A percentile compares a stretch with the other conserved stretches of the same genome.
Evolutionary conservation across 2,329 filamentous ascomycete genomes (phyloP).

Genomic region (Aspergillus niger): DNA sequence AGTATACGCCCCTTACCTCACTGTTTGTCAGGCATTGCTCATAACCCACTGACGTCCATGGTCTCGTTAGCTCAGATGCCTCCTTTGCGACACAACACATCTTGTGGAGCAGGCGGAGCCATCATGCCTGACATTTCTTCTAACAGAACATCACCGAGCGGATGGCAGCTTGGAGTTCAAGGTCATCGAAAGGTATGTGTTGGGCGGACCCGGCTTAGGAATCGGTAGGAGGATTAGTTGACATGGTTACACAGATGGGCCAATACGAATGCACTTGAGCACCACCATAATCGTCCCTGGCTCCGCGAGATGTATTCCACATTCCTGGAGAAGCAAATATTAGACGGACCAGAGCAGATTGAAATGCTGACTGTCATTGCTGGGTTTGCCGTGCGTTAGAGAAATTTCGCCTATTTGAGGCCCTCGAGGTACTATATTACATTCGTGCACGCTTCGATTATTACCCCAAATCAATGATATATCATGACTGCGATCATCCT

Average conservation of each 20-base stretch:
- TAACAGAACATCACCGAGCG: background rate
- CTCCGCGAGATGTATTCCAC: constrained; percentile 3
- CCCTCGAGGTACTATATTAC: background rate
- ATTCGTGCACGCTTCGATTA: no score
- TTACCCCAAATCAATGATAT: no score
- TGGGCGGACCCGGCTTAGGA: no score
- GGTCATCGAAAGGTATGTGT: constrained; percentile 1
- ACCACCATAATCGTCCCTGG: constrained; percentile 5
- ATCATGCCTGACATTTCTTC: constrained; percentile 3
- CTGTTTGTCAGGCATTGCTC: no score
- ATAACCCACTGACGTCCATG: background rate
- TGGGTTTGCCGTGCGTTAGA: constrained; percentile 2
- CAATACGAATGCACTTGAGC: background rate
- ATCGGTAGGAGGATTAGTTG: background rate
- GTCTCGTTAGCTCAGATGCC: background rate
- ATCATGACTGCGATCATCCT: no score
- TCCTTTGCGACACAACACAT: background rate
- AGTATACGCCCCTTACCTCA: background rate
- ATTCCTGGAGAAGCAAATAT: background rate
- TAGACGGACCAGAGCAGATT: constrained; percentile 6
- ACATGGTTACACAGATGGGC: background rate
- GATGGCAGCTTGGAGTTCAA: constrained; percentile 4
- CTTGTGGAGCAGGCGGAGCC: background rate
- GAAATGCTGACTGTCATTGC: constrained; percentile 4
- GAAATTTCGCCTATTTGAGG: background rate